These are phyloP conservation scores for Albugo laibachii DNA, from an alignment of 352 stramenopile genomes.

Conservation along the genomic window DNA sequence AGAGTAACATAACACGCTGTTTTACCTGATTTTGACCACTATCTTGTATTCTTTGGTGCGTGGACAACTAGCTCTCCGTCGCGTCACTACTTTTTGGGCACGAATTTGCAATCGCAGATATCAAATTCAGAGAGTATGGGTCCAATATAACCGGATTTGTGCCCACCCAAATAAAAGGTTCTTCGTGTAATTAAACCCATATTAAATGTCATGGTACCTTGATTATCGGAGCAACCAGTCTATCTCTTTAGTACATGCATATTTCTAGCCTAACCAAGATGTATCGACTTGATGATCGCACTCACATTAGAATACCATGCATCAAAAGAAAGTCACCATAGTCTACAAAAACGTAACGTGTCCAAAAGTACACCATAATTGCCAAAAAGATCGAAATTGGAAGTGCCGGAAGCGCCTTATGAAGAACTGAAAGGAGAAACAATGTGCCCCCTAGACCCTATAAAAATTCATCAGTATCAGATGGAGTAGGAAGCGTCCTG, in stretches of 20 bases:
- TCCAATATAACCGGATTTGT: too few relatives aligned
- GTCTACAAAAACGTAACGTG: constrained; percentile 63
- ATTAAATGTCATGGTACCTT: too few relatives aligned
- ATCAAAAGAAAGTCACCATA: constrained; percentile 66
- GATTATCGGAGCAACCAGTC: too few relatives aligned
- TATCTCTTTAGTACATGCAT: background rate
- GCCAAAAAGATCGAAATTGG: constrained; percentile 87
- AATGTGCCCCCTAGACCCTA: constrained; percentile 86
- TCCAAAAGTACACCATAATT: constrained; percentile 69
- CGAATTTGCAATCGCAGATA: too few relatives aligned
- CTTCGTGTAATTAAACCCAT: too few relatives aligned
- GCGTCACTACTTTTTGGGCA: too few relatives aligned
- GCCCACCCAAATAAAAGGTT: too few relatives aligned
- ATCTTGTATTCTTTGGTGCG: too few relatives aligned
- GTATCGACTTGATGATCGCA: background rate
- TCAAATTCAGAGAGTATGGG: too few relatives aligned
- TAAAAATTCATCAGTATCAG: background rate
- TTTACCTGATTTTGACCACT: too few relatives aligned
- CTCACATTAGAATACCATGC: background rate
- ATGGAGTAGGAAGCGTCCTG: background rate
- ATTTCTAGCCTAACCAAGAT: background rate
- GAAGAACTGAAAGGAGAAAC: constrained; percentile 86
- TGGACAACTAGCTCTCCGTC: too few relatives aligned
- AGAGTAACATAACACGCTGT: too few relatives aligned
- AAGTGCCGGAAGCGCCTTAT: constrained; percentile 87